These are phyloP conservation scores for Cyanidiococcus yangmingshanensis DNA, from an alignment of 23 red algal genomes.

Conservation along the genomic window DNA sequence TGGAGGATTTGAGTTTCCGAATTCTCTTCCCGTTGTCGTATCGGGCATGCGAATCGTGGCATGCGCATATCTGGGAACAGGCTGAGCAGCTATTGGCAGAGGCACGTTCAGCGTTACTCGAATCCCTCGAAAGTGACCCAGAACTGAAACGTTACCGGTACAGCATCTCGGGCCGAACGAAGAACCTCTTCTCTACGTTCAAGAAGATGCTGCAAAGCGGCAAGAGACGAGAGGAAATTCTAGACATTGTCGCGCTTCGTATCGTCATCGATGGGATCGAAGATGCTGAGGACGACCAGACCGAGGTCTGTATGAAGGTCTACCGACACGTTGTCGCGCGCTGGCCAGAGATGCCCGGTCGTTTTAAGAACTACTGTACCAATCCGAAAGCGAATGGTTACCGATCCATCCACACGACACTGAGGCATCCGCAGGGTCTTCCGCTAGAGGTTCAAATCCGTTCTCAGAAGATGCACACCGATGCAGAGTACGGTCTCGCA, in stretches of 20 bases:
- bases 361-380: conserved; percentile 30
- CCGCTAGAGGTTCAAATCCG: conserved; percentile 40
- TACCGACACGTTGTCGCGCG: conserved; percentile 3
- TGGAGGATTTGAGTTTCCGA: conserved; percentile 37
- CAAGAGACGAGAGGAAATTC: conserved; percentile 31
- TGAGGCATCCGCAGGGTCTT: conserved; percentile 24
- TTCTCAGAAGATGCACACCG: conserved; percentile 29
- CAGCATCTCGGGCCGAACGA: conserved; percentile 30
- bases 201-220: conserved; percentile 33
- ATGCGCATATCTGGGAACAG: conserved; percentile 21
- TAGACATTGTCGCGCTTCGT: conserved; percentile 42
- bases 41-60: conserved; percentile 26
- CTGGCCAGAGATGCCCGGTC: conserved; percentile 30
- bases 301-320: neutral
- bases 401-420: conserved; percentile 33
- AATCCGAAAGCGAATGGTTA: conserved; percentile 38
- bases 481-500: conserved; percentile 31
- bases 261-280: conserved; percentile 22
- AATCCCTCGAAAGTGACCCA: neutral
- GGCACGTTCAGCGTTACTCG: conserved; percentile 15
- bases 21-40: conserved; percentile 38
- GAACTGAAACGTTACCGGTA: conserved; percentile 9
- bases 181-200: conserved; percentile 48
- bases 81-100: neutral
- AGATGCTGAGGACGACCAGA: neutral